Evolutionary conservation across 202 grass and related monocot genomes (phyloP).

Genomic region (Musa balbisiana): DNA sequence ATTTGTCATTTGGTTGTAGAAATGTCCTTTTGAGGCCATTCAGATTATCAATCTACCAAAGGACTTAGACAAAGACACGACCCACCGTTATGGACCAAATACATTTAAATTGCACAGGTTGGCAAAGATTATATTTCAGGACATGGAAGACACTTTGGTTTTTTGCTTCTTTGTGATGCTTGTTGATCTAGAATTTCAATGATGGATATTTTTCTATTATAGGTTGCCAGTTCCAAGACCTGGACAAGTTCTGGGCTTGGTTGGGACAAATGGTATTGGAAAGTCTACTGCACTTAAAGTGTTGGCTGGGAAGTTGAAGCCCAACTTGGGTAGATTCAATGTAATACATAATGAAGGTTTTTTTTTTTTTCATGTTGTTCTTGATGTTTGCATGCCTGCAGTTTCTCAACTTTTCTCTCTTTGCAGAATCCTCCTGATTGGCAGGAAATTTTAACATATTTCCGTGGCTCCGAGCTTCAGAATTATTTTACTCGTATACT

Average conservation of each 20-base stretch:
- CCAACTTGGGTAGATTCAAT: constrained; percentile 83
- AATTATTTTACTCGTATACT: constrained; percentile 84
- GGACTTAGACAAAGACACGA: constrained; percentile 90
- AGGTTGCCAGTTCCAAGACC: constrained; percentile 83
- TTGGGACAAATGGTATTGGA: constrained; percentile 80
- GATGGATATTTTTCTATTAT: constrained; percentile 23
- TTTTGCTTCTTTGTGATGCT: no score
- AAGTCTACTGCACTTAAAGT: constrained; percentile 81
- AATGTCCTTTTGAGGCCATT: constrained; percentile 99
- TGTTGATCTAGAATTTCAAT: background rate
- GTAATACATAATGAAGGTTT: constrained; percentile 27
- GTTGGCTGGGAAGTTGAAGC: constrained; percentile 88
- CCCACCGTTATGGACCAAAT: constrained; percentile 83
- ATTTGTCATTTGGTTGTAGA: constrained; percentile 40
- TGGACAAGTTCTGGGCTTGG: constrained; percentile 75
- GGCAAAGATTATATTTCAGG: background rate
- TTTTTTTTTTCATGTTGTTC: background rate
- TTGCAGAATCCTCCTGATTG: constrained; percentile 85
- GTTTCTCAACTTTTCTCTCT: background rate
- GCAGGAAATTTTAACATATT: constrained; percentile 94
- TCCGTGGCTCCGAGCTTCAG: constrained; percentile 80
- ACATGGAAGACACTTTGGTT: no score
- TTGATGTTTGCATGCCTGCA: background rate
- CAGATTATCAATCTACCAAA: constrained; percentile 96
- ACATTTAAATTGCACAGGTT: constrained; percentile 90